Base-by-base conservation (phyloP, 1,139 yeast genomes). In the Tardiomyces blankii region DNA sequence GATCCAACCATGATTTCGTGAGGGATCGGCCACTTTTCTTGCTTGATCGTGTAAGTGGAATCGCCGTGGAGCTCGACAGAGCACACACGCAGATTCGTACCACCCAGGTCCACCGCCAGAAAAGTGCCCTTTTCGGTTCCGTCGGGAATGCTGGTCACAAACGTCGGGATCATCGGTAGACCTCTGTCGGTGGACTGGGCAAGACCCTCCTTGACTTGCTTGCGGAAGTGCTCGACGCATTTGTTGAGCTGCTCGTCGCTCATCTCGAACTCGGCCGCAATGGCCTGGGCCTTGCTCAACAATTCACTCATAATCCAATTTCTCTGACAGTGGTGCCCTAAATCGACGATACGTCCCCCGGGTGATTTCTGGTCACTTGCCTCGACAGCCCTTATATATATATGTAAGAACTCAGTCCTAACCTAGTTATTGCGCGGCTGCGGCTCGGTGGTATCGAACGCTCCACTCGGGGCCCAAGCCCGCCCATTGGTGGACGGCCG, bases 81-180 rank as follows among this genome's bases (percentile, higher is more conserved):
- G 61, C 96, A 87, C 35, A 88, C 95, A 58, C 96, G 73, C 64
- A 89, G 81, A 62, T 87, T 85, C 46, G 95, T 84, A 44, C 95
- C 95, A 53, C 95, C 95, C 45, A 86, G 72, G 60, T 85, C 95
- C 16, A 87, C 91, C 44, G 95, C 95, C 47, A 86, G 70, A 51
- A 70, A 76, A 43, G 82, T 68, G 19, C 96, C 96, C 44, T 68
- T 72, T 61, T 89, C 97, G 42, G 73, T 72, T 42, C 97, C 97
- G 40, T 74, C 73, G 21, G 97, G 96, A 46, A 86, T 73, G 12
- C 75, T 72, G 6, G 94, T 84, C 28, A 88, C 94, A 60, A 65
- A 87, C 1, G 94, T 75, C 33, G 95, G 95, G 54, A 87, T 84
- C 95, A 87, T 87, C 32, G 95, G 95, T 73, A 87, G 57, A 12